A percentile compares a stretch with the other conserved stretches of the same genome.
Conservation (phyloP, 345 rosid species). For the Dovyalis caffra region DNA sequence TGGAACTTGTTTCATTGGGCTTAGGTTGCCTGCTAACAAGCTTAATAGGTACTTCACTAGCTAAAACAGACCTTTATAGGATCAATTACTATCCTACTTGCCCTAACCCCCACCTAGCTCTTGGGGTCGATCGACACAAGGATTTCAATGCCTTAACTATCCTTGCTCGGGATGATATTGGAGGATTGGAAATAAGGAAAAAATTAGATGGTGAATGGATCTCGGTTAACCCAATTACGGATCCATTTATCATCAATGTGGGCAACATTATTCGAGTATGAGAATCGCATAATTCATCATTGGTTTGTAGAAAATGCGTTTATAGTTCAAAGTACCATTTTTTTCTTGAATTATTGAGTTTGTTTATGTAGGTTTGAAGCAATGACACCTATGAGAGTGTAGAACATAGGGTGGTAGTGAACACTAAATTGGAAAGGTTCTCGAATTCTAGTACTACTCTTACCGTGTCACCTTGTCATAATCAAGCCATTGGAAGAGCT, state of each 20-base stretch:
- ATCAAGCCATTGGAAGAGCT: too few relatives aligned
- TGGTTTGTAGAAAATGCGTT: too few relatives aligned
- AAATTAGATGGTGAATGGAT: conserved; percentile 43
- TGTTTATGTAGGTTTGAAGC: too few relatives aligned
- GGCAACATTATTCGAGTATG: conserved; percentile 33
- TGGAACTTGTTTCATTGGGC: conserved; percentile 37
- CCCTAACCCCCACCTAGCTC: conserved; percentile 33
- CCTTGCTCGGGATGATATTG: conserved; percentile 37
- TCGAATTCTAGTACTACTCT: too few relatives aligned
- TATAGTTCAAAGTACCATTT: too few relatives aligned
- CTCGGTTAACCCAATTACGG: conserved; percentile 25
- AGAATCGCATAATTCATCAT: too few relatives aligned
- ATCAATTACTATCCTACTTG: conserved; percentile 42
- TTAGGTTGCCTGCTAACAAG: conserved; percentile 28
- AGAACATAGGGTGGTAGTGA: too few relatives aligned
- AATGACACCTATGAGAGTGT: too few relatives aligned
- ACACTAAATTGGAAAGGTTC: too few relatives aligned
- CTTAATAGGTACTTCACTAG: conserved; percentile 31
- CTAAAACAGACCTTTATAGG: conserved; percentile 22
- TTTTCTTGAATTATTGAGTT: too few relatives aligned
- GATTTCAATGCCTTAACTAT: conserved; percentile 29
- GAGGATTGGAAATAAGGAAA: conserved; percentile 38
- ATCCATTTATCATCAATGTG: conserved; percentile 33
- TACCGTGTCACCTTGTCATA: too few relatives aligned
- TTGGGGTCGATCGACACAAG: conserved; percentile 37